Base-by-base conservation (phyloP, 2,329 filamentous ascomycete genomes). In the Colletotrichum sp. region DNA sequence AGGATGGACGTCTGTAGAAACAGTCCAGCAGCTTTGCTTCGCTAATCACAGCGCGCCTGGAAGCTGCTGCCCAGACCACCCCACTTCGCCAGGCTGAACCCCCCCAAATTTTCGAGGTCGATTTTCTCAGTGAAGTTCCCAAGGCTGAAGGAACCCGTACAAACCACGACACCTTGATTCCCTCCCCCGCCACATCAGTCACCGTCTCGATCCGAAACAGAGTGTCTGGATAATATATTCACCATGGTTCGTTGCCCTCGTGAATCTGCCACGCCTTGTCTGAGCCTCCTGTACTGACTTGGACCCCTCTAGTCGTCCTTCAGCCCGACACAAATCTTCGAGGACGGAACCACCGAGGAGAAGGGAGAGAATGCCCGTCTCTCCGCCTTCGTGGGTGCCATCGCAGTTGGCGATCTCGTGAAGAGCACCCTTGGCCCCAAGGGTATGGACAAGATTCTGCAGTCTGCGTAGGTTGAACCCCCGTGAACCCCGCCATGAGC, bases 341-440 rank as follows among this genome's bases (percentile, higher is more conserved):
- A 96, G 82, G 95, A 98, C 86, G 96, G 98, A 85, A 97, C 98
- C 80, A 97, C 94, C 74, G 95, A 99, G 88, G 96, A 99, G 89
- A 99, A 98, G 89, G 97, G 97, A 82, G 96, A 99, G 89, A 99
- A 99, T 94, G 96, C 97, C 82, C 95, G 96, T 91, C 94, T 99
- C 81, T 94, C 95, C n/a, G 96, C 96, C 79, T 99, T 99, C 82
- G 96, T 99, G 72, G 97, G 97, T 81, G 97, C 97, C 84, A 99
- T 99, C 83, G 97, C 97, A 72, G 97, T 99, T 63, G 97, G 97
- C 70, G 97, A 99, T 82, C 87, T 99, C 80, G 97, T 99, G 70
- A 99, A 99, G 91, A 98, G 95, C 85, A 99, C 97, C 13, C 88
- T 99, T 38, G 97, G 97, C 8, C 97, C 97, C 48, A 99, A 99